Evolutionary conservation across 202 grass and related monocot genomes (phyloP), one percentile per base, ranked within the genome.

Genomic region (Setaria italica): DNA sequence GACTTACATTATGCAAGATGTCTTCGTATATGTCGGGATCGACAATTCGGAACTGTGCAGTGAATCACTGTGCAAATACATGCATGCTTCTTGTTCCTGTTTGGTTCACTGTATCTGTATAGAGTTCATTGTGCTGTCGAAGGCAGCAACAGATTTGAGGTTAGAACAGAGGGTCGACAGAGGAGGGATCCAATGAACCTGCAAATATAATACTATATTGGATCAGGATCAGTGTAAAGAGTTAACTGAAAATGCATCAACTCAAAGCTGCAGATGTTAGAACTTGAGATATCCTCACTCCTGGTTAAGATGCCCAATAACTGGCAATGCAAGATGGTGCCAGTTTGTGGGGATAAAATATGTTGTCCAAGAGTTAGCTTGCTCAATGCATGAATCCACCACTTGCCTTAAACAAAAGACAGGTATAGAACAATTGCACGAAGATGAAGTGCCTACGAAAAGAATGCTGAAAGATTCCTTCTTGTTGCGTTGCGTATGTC

Each of bases 31-130:
- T 42, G 34, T 70, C n/a, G 53, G 68, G 55, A 49, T 67, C 37
- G 42, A 68, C 69, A 51, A 42, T 85, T 11, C 20, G 9, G 48
- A 15, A 74, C 53, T n/a, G n/a, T 34, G 32, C 87, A 81, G 45
- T 72, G 72, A 46, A 78, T 57, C 72, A 67, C 54, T 39, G 4
- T 79, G 13, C 34, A 39, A 47, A 74, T 73, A 20, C 79, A 86
- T 73, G 86, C 25, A 54, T 76, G 67, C 42, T 11, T 71, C n/a
- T 16, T 82, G 56, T 72, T 41, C 39, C 39, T 41, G 39, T 41
- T 41, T 42, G 15, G 65, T 79, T 79, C 84, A 53, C 35, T 79
- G 84, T 86, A 73, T 50, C 35, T 79, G 84, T 86, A 67, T 49
- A 81, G 1, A 8, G 50, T 14, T 42, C 47, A 57, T 48, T 12